Evolutionary conservation across 176 grass and related monocot genomes (phyloP).

Genomic region (Bromus sterilis): DNA sequence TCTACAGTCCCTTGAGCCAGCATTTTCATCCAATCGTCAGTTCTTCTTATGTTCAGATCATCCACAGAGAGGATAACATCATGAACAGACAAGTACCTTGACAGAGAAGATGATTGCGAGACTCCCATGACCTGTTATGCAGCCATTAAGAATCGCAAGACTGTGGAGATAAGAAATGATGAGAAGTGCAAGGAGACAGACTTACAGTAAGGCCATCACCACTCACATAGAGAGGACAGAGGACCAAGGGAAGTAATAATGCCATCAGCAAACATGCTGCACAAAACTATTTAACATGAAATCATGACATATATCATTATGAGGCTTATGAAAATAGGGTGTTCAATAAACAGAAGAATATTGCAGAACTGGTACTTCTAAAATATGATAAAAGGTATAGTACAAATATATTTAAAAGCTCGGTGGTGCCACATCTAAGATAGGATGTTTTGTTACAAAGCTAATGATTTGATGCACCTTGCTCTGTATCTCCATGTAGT

Average conservation of each 20-base stretch:
- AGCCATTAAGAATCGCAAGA: conserved; percentile 18
- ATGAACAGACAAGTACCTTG: conserved; percentile 54
- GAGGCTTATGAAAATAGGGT: neutral
- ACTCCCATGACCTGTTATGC: conserved; percentile 58
- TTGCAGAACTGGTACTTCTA: neutral
- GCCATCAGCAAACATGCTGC: conserved; percentile 54
- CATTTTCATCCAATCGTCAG: conserved; percentile 59
- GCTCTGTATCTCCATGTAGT: neutral
- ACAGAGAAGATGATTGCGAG: conserved; percentile 55
- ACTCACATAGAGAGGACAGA: conserved; percentile 61
- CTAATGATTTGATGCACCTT: neutral
- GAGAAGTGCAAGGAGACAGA: conserved; percentile 20
- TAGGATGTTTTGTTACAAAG: neutral
- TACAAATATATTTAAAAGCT: neutral
- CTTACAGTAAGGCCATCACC: conserved; percentile 79
- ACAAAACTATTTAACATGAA: conserved; percentile 66
- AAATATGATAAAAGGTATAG: neutral
- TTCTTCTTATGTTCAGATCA: conserved; percentile 55
- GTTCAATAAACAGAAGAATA: neutral
- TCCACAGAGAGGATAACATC: conserved; percentile 80
- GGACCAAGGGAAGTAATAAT: conserved; percentile 56
- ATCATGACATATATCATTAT: conserved; percentile 24
- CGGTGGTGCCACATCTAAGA: neutral
- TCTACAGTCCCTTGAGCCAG: conserved; percentile 35
- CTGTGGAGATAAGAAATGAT: conserved; percentile 6